Evolutionary conservation across 768 basidiomycete genomes (phyloP).

Genomic region (Boletus tylopilopsis): DNA sequence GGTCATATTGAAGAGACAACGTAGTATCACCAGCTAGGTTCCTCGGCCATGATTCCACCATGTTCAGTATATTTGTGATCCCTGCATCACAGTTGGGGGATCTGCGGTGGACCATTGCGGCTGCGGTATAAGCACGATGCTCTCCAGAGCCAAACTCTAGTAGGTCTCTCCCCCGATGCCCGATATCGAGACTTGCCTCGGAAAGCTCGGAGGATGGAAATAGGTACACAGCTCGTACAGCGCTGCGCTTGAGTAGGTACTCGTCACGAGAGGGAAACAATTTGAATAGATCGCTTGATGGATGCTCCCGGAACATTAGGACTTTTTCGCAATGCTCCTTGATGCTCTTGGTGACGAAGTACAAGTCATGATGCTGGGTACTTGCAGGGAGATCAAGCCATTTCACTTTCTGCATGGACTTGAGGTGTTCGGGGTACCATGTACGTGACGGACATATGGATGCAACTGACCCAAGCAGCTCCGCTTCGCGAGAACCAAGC

Average conservation of each 20-base stretch:
- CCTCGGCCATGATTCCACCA: slow-evolving; percentile 10
- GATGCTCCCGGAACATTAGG: slow-evolving; percentile 7
- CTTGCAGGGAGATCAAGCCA: slow-evolving; percentile 25
- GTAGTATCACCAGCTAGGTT: background rate
- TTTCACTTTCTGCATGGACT: slow-evolving; percentile 38
- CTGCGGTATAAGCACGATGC: slow-evolving; percentile 12
- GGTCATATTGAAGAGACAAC: slow-evolving; percentile 20
- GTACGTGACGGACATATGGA: slow-evolving; percentile 32
- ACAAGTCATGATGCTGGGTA: slow-evolving; percentile 33
- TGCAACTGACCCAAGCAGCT: slow-evolving; percentile 32
- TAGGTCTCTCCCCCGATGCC: slow-evolving; percentile 13
- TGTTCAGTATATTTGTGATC: background rate
- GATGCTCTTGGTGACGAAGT: slow-evolving; percentile 24
- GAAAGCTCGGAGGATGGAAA: slow-evolving; percentile 4
- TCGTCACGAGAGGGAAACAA: slow-evolving; percentile 3
- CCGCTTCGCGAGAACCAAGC: slow-evolving; percentile 27
- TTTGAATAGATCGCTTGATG: background rate
- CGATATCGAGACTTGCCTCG: background rate
- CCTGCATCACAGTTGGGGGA: background rate
- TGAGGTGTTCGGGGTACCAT: slow-evolving; percentile 38
- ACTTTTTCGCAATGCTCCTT: slow-evolving; percentile 23
- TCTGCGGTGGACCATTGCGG: slow-evolving; percentile 3
- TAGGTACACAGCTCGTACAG: slow-evolving; percentile 8
- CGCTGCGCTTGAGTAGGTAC: slow-evolving; percentile 18
- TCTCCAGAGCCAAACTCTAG: background rate